These are phyloP conservation scores for Nicotiana tabacum DNA, from an alignment of 257 asterid genomes.

Conservation along the genomic window DNA sequence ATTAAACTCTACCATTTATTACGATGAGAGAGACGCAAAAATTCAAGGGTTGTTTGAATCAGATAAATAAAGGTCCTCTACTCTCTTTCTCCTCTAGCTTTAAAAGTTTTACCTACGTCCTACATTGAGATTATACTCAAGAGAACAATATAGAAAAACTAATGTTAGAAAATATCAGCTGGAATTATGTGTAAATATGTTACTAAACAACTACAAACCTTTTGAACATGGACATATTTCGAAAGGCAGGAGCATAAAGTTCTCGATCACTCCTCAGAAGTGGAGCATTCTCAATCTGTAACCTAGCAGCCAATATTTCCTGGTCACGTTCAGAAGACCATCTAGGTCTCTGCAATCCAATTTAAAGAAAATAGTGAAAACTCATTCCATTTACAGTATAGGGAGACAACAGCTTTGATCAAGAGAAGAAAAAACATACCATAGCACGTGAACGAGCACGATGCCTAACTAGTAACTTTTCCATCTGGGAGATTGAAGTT, in stretches of 20 bases:
- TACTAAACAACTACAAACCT: slow-evolving; percentile 35
- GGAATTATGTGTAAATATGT: background rate
- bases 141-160: background rate
- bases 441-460: slow-evolving; percentile 85
- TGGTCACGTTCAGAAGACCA: slow-evolving; percentile 78
- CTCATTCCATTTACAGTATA: background rate
- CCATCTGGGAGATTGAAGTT: slow-evolving; percentile 53
- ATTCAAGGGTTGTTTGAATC: background rate
- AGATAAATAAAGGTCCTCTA: background rate
- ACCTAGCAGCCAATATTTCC: slow-evolving; percentile 59
- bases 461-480: slow-evolving; percentile 46
- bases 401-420: slow-evolving; percentile 1
- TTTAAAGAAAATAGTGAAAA: background rate
- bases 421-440: slow-evolving; percentile 37
- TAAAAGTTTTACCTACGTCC: background rate
- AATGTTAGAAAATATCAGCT: background rate
- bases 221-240: slow-evolving; percentile 72
- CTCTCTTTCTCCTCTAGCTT: background rate
- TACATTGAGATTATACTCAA: background rate
- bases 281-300: slow-evolving; percentile 60
- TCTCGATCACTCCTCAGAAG: slow-evolving; percentile 43
- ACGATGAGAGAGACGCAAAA: too few relatives aligned
- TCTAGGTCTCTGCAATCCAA: slow-evolving; percentile 61
- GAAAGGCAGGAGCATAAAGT: slow-evolving; percentile 64
- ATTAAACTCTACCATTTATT: too few relatives aligned